Evolutionary conservation across 164 flowering plant genomes (phyloP), one percentile per base, ranked within the genome.

Genomic region (Stephania yunnanensis): DNA sequence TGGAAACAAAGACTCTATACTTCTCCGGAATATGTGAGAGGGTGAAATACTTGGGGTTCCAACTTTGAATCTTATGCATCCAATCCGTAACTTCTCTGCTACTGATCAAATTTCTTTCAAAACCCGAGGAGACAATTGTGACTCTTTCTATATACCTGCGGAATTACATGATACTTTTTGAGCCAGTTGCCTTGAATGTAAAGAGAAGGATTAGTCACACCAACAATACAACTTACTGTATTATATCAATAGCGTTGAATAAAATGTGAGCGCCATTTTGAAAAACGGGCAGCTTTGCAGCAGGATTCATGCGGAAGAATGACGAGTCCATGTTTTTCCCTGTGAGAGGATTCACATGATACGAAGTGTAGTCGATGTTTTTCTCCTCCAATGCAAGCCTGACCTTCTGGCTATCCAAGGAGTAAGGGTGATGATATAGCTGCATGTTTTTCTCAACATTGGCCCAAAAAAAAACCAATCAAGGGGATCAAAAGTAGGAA

Each of bases 311-410:
- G 69, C 88, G 84, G 75, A 95, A 95, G 89, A 91, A 95, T 22
- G 86, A 84, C 10, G 90, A 31, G 46, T 90, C 92, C 92, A 92
- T 85, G 79, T 91, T 91, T 86, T 91, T 95, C 73, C 92, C 97
- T n/a, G 95, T 90, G 42, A 92, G 77, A 70, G 98, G 98, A 82
- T 92, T 95, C 78, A 89, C 88, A 82, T 87, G 97, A 84, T 83
- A 80, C 6, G 98, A 92, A 13, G 97, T 95, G 85, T 92, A 95
- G 75, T 95, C 98, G 68, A 91, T 84, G 76, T 84, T 86, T 69
- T 79, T 88, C 86, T 95, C 98, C 81, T 94, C 98, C 83, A 95
- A 84, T 67, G 93, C 93, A 72, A 95, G 90, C 82, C 98, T 88
- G 78, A 93, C 98, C 78, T 89, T 95, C 81, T 92, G 98, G 86